phyloP scores from a whole-genome alignment of 768 basidiomycete species.

The Leccinum uliginosum region DNA sequence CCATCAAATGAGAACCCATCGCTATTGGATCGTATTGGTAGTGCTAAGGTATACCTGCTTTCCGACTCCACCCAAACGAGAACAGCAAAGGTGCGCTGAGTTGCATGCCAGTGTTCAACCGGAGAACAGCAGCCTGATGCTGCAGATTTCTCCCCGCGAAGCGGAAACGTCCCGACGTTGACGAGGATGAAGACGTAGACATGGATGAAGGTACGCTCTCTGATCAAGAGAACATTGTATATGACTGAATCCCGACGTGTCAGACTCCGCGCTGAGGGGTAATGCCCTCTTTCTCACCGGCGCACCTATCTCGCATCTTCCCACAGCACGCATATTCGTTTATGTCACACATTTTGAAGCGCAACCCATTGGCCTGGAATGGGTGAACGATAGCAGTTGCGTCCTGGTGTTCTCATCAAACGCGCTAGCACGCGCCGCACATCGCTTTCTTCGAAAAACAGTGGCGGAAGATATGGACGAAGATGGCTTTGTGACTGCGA shows the following conservation, averaged over 20 bases:
- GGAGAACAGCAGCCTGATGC: constrained; percentile 44
- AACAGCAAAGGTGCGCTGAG: constrained; percentile 69
- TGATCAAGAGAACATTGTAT: constrained; percentile 3
- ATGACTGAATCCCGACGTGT: neutral
- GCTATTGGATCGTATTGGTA: constrained; percentile 66
- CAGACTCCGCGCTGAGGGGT: constrained; percentile 47
- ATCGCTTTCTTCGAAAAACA: constrained; percentile 48
- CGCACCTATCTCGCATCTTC: constrained; percentile 66
- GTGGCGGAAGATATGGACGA: constrained; percentile 45
- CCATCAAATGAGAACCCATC: constrained; percentile 27
- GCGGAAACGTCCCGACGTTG: constrained; percentile 46
- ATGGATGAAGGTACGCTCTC: constrained; percentile 29
- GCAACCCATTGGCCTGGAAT: constrained; percentile 73
- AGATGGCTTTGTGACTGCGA: constrained; percentile 58
- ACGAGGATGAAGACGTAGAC: constrained; percentile 35
- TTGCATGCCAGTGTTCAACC: constrained; percentile 33
- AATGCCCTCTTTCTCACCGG: constrained; percentile 76
- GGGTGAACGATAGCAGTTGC: constrained; percentile 82
- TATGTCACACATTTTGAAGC: constrained; percentile 78
- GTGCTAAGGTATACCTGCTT: constrained; percentile 71
- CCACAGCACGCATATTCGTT: constrained; percentile 74
- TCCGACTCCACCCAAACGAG: constrained; percentile 59
- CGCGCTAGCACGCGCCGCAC: constrained; percentile 48
- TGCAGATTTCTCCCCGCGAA: constrained; percentile 28
- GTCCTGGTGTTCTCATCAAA: constrained; percentile 69